A percentile compares a stretch with the other conserved stretches of the same genome.
Evolutionary conservation across 176 grass and related monocot genomes (phyloP).

Genomic region (Triticum turgidum): DNA sequence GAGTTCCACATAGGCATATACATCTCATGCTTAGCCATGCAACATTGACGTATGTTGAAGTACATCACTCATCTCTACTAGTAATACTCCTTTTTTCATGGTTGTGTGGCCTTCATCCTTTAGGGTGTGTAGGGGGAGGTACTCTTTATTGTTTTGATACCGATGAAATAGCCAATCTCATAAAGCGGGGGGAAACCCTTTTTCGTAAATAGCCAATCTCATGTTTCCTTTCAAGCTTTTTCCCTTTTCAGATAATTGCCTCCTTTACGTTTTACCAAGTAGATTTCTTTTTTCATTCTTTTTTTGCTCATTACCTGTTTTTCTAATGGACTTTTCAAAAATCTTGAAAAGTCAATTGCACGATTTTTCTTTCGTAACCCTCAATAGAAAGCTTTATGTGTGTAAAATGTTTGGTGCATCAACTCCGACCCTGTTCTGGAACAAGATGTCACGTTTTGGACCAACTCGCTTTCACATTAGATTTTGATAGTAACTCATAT

Average conservation of each 20-base stretch:
- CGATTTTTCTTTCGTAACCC: not conserved
- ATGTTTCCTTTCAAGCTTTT: not conserved
- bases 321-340: no score
- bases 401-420: not conserved
- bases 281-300: not conserved
- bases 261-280: not conserved
- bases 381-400: not conserved
- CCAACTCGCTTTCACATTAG: constrained; percentile 5
- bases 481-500: constrained; percentile 20
- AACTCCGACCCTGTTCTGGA: not conserved
- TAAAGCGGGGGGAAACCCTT: no score
- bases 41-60: not conserved
- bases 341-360: not conserved
- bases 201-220: not conserved
- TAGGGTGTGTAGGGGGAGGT: no score
- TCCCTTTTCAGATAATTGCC: not conserved
- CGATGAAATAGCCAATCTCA: not conserved
- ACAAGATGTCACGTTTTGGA: not conserved
- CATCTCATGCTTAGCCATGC: not conserved
- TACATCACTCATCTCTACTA: not conserved
- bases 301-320: not conserved
- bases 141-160: not conserved
- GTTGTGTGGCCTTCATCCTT: not conserved
- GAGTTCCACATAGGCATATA: not conserved
- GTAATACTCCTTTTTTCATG: not conserved